phyloP scores from a whole-genome alignment of 495 filamentous ascomycete genomes.

The Penicillium bialowiezense region DNA sequence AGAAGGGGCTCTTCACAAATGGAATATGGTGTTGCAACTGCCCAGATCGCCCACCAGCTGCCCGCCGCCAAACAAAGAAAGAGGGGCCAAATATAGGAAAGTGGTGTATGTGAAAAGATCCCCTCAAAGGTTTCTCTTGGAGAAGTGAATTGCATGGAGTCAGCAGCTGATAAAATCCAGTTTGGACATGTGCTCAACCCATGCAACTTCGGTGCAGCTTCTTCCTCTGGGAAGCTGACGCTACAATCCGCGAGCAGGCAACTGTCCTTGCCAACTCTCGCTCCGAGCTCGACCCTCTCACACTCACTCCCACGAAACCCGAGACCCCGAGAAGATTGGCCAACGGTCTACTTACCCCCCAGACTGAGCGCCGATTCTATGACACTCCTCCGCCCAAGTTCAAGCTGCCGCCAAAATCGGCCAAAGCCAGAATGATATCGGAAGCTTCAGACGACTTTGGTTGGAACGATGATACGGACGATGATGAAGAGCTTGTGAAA shows the following conservation, averaged over 20 bases:
- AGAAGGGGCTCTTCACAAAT: conserved; percentile 54
- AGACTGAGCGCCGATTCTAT: conserved; percentile 26
- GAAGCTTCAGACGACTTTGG: conserved; percentile 45
- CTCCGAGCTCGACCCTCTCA: conserved; percentile 27
- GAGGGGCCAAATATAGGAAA: conserved; percentile 62
- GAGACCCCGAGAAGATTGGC: conserved; percentile 17
- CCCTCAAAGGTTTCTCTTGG: background rate
- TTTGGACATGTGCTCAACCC: conserved; percentile 64
- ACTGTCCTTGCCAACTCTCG: conserved; percentile 50
- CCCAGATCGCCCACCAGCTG: conserved; percentile 56
- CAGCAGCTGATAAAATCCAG: conserved; percentile 20
- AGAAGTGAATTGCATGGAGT: background rate
- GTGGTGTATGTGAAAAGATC: conserved; percentile 53
- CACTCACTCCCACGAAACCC: conserved; percentile 17
- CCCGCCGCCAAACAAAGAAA: conserved; percentile 62
- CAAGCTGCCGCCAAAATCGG: conserved; percentile 30
- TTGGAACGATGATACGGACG: conserved; percentile 43
- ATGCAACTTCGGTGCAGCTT: conserved; percentile 57
- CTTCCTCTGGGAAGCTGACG: conserved; percentile 70
- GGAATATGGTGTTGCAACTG: conserved; percentile 67
- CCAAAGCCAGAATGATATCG: conserved; percentile 38
- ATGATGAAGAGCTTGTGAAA: conserved; percentile 21
- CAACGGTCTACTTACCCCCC: conserved; percentile 36
- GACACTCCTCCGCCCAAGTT: conserved; percentile 15
- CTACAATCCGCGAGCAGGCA: conserved; percentile 51